Evolutionary conservation across 1,284 basidiomycete species (phyloP).

Genomic region (Irpex sp.): DNA sequence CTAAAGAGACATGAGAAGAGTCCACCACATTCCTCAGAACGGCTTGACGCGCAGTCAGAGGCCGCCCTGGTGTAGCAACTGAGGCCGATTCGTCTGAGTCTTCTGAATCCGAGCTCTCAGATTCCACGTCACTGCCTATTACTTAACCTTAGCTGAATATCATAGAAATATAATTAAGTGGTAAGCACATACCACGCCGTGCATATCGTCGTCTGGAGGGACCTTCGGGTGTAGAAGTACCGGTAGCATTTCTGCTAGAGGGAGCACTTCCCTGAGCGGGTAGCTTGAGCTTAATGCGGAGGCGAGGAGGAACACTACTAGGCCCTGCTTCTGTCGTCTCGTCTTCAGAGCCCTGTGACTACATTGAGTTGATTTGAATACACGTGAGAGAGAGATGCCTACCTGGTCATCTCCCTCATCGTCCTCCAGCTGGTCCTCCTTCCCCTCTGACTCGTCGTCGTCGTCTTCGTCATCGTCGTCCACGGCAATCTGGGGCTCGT

Average conservation of each 20-base stretch:
- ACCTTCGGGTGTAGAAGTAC: conserved; percentile 23
- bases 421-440: conserved; percentile 30
- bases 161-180: not conserved
- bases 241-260: conserved; percentile 33
- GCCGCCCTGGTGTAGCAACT: conserved; percentile 37
- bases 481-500: conserved; percentile 22
- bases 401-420: conserved; percentile 25
- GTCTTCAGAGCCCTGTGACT: conserved; percentile 29
- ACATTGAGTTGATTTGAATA: not conserved
- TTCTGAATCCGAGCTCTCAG: conserved; percentile 43
- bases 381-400: conserved; percentile 6
- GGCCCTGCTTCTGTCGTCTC: conserved; percentile 7
- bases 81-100: conserved; percentile 26
- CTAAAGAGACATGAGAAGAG: conserved; percentile 60
- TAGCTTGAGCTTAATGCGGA: conserved; percentile 67
- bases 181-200: conserved; percentile 23
- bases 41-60: conserved; percentile 68
- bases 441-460: conserved; percentile 20
- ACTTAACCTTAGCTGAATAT: conserved; percentile 13
- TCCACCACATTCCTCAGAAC: conserved; percentile 66
- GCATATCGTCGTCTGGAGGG: conserved; percentile 24
- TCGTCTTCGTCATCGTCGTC: conserved; percentile 24
- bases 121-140: conserved; percentile 47
- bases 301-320: conserved; percentile 25
- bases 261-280: conserved; percentile 35